These are phyloP conservation scores for Cordyceps tenuipes DNA, from an alignment of 2,329 filamentous ascomycete genomes.

Conservation along the genomic window DNA sequence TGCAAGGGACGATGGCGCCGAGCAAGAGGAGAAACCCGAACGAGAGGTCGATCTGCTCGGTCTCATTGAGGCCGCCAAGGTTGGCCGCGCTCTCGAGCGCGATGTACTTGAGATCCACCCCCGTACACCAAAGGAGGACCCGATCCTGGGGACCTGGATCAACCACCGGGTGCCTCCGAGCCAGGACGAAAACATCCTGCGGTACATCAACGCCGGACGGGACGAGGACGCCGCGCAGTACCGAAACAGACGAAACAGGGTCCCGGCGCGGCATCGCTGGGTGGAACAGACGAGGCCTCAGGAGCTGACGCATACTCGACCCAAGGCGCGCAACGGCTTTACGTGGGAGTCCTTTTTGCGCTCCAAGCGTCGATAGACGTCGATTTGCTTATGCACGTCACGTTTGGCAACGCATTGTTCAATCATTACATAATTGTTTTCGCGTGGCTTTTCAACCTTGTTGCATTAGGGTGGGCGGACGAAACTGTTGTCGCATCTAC, in stretches of 20 bases:
- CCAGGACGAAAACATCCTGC: slow-evolving; percentile 28
- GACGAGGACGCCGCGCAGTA: not conserved
- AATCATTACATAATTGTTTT: not conserved
- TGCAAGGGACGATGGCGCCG: slow-evolving; percentile 1
- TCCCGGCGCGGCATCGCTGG: slow-evolving; percentile 14
- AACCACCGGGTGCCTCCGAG: slow-evolving; percentile 29
- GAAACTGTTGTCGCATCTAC: too few relatives aligned
- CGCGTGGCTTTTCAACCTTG: not conserved
- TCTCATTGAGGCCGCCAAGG: slow-evolving; percentile 25
- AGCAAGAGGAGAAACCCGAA: slow-evolving; percentile 11
- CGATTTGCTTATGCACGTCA: not conserved
- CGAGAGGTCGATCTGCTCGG: slow-evolving; percentile 23
- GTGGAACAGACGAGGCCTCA: slow-evolving; percentile 16
- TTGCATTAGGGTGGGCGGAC: not conserved
- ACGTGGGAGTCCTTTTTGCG: slow-evolving; percentile 19
- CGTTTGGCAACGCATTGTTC: not conserved
- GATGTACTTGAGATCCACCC: slow-evolving; percentile 32
- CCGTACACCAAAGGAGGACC: slow-evolving; percentile 31
- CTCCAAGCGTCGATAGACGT: slow-evolving; percentile 19
- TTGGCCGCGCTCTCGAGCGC: slow-evolving; percentile 18
- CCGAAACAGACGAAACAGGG: not conserved
- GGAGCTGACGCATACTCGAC: slow-evolving; percentile 6
- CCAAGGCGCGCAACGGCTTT: slow-evolving; percentile 12
- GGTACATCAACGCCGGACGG: slow-evolving; percentile 17
- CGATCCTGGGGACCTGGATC: slow-evolving; percentile 24